Conservation (phyloP, 106 monocot genomes). For the Platanthera zijinensis region DNA sequence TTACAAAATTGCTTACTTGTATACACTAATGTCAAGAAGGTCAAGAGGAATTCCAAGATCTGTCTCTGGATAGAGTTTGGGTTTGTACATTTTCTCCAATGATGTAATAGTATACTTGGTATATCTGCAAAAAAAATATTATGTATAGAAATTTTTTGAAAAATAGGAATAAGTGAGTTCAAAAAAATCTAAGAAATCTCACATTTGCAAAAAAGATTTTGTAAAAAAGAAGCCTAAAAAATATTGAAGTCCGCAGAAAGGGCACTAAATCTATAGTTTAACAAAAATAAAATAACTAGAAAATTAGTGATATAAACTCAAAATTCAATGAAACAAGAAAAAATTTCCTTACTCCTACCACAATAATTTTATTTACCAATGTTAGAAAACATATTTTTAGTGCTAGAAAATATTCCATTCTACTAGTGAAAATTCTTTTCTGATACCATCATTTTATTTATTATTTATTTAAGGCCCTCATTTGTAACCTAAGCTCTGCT, state of each 20-base stretch:
- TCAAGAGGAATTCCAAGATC: conserved; percentile 99
- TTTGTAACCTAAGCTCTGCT: too few relatives aligned
- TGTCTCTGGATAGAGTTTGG: conserved; percentile 64
- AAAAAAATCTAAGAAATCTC: background rate
- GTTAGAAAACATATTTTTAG: too few relatives aligned
- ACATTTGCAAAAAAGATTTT: conserved; percentile 1
- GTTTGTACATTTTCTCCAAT: conserved; percentile 80
- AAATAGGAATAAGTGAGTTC: background rate
- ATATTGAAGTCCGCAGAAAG: background rate
- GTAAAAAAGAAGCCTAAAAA: background rate
- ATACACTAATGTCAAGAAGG: conserved; percentile 76
- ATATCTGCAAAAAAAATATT: conserved; percentile 40
- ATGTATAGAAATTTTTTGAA: background rate
- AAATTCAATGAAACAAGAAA: background rate
- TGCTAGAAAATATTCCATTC: too few relatives aligned
- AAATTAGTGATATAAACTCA: background rate
- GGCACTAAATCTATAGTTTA: background rate
- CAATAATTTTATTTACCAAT: too few relatives aligned
- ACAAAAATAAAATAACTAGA: background rate
- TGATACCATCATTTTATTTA: too few relatives aligned
- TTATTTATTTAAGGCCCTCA: too few relatives aligned
- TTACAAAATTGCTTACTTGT: conserved; percentile 54
- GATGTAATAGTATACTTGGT: conserved; percentile 75
- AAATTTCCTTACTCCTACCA: background rate
- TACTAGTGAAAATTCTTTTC: too few relatives aligned